A percentile compares a stretch with the other conserved stretches of the same genome.
phyloP scores from a whole-genome alignment of 208 protist species.

The Crithidia thermophila region DNA sequence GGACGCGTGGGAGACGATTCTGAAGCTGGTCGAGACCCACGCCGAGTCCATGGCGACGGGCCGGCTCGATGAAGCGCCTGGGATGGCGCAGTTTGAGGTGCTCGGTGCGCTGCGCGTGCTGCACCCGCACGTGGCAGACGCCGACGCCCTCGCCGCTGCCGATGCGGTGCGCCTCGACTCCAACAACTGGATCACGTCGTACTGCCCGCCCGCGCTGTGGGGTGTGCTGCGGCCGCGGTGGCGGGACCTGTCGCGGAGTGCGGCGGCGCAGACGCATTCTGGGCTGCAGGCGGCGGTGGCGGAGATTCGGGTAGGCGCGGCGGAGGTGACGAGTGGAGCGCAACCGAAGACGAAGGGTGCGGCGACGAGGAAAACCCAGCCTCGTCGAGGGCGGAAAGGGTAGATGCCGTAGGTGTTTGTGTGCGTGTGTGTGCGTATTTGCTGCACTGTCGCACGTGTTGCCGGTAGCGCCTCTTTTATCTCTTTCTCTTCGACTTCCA shows the following conservation, averaged over 20 bases:
- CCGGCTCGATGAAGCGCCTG: conserved; percentile 4
- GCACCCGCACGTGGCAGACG: conserved; percentile 4
- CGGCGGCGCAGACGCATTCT: conserved; percentile 1
- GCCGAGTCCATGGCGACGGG: conserved; percentile 28
- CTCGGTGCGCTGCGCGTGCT: conserved; percentile 20
- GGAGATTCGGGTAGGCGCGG: conserved; percentile 9
- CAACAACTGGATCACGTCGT: conserved; percentile 12
- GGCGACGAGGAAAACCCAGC: too few species aligned
- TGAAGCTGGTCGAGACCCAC: conserved; percentile 25
- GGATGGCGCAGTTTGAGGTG: conserved; percentile 28
- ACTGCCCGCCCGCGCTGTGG: conserved; percentile 32
- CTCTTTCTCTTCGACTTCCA: too few species aligned
- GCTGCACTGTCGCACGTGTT: too few species aligned
- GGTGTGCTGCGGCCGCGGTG: conserved; percentile 26
- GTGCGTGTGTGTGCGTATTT: too few species aligned
- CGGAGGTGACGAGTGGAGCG: not conserved
- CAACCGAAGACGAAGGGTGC: too few species aligned
- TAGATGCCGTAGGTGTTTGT: too few species aligned
- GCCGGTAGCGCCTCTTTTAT: too few species aligned
- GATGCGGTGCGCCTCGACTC: conserved; percentile 10
- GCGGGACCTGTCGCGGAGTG: conserved; percentile 21
- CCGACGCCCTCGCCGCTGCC: conserved; percentile 7
- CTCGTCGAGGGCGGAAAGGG: too few species aligned
- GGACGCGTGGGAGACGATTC: conserved; percentile 12
- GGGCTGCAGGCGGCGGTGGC: conserved; percentile 13